Evolutionary conservation across 805 yeast genomes (phyloP), one percentile per base, ranked within the genome.

Genomic region (Kuraishia molischiana): DNA sequence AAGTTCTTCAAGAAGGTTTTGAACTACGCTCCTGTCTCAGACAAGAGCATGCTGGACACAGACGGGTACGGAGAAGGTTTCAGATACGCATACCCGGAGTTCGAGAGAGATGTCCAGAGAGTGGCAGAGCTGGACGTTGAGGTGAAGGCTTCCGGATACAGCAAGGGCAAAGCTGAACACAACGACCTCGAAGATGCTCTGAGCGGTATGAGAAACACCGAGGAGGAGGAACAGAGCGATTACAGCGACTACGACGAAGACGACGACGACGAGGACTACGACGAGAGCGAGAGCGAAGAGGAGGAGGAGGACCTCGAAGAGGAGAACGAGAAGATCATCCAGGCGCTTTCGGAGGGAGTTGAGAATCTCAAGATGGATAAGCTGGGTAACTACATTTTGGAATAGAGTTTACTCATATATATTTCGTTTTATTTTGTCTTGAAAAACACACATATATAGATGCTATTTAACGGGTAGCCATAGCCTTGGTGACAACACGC

Each of bases 401-500:
- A 81, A 13, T 65, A 62, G 15, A 11, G 17, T 34, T 31, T 20
- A 9, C 21, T 31, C 10, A 31, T n/a, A 31, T n/a, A 31, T 31
- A 31, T n/a, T n/a, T n/a, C n/a, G n/a, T n/a, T n/a, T n/a, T n/a
- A n/a, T 24, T 24, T 24, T 24, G 9, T 24, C 13, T 24, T 24
- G 9, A 9, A 10, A 13, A 10, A 24, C 28, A n/a, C n/a, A n/a
- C n/a, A n/a, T 32, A 13, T 17, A 19, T 20, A 13, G 22, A 32
- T 13, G n/a, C 24, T 15, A 14, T 35, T 79, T 82, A 84, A 79
- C 96, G 96, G 69, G 96, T 77, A 58, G 96, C 84, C 87, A 89
- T 85, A 68, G 38, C 97, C 79, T 87, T 90, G 78, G 96, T 90
- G 67, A 90, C 97, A 63, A 90, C 96, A 73, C 98, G 85, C 87